Conservation (phyloP, 2,329 filamentous ascomycete species). For the Metarhizium brunneum region DNA sequence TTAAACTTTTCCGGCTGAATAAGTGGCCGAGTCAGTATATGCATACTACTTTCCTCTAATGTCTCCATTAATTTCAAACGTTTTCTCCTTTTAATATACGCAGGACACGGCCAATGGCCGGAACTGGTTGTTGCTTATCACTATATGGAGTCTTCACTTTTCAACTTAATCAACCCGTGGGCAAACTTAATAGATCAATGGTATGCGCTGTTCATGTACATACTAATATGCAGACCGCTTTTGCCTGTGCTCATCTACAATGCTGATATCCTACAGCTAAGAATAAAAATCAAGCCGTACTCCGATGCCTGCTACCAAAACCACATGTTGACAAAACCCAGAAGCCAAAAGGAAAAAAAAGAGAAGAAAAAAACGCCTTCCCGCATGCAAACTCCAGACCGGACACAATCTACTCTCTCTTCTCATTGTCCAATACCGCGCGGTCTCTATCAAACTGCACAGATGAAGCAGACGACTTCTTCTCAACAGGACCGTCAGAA, state of each 20-base stretch:
- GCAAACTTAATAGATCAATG: background rate
- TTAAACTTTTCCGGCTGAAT: background rate
- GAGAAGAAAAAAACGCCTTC: background rate
- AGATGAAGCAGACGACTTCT: constrained; percentile 9
- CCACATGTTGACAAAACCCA: background rate
- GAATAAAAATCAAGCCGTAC: background rate
- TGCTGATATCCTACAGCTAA: constrained; percentile 1
- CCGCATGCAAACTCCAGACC: background rate
- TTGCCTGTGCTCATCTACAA: background rate
- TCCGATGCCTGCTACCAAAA: constrained; percentile 10
- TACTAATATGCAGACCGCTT: background rate
- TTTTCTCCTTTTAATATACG: background rate
- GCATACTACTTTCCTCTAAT: background rate
- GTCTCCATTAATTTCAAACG: background rate
- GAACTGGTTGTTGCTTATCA: too few species aligned
- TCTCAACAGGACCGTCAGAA: constrained; percentile 9
- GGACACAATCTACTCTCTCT: constrained; percentile 1
- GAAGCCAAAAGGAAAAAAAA: background rate
- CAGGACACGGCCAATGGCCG: background rate
- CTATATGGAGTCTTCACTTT: background rate
- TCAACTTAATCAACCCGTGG: background rate
- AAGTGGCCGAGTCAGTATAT: background rate
- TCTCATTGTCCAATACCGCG: background rate
- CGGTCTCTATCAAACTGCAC: constrained; percentile 3
- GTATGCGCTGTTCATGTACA: background rate